These are phyloP conservation scores for Debaryomyces sp. DNA, from an alignment of 1,139 yeast species.

Conservation along the genomic window DNA sequence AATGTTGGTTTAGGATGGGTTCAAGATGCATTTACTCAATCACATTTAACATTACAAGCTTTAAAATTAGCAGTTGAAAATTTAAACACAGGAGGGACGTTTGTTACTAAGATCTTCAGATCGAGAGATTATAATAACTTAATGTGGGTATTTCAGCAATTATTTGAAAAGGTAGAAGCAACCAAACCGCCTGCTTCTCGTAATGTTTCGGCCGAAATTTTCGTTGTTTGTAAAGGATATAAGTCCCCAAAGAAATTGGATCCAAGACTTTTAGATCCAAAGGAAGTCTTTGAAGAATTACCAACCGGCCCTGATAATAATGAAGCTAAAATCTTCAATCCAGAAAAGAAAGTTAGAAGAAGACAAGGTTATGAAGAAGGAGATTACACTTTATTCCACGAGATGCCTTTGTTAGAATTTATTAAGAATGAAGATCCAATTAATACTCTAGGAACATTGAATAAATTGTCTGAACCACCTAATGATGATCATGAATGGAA, in stretches of 20 bases:
- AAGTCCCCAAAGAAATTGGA: conserved; percentile 96
- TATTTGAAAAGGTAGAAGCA: conserved; percentile 95
- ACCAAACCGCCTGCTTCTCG: conserved; percentile 99
- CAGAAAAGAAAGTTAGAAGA: conserved; percentile 85
- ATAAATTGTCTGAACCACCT: conserved; percentile 54
- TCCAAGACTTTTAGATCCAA: conserved; percentile 89
- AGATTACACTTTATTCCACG: conserved; percentile 76
- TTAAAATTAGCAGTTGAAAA: conserved; percentile 95
- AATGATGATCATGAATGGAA: conserved; percentile 73
- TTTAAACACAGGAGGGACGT: conserved; percentile 90
- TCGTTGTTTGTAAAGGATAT: conserved; percentile 93
- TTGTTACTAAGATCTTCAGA: conserved; percentile 94
- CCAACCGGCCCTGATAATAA: conserved; percentile 76
- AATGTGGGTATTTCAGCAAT: conserved; percentile 96
- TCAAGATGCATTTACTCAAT: conserved; percentile 98
- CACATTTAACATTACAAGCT: conserved; percentile 92
- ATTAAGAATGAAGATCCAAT: conserved; percentile 81
- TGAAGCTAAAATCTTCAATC: conserved; percentile 91
- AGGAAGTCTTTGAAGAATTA: conserved; percentile 90
- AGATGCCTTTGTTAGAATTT: conserved; percentile 76
- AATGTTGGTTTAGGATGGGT: conserved; percentile 99
- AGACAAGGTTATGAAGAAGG: conserved; percentile 99
- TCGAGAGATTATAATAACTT: conserved; percentile 96
- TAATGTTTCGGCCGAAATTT: conserved; percentile 98
- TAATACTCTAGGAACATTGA: conserved; percentile 72